phyloP scores from a whole-genome alignment of 805 yeast species.

The Sungouiozyma ichnusensis region DNA sequence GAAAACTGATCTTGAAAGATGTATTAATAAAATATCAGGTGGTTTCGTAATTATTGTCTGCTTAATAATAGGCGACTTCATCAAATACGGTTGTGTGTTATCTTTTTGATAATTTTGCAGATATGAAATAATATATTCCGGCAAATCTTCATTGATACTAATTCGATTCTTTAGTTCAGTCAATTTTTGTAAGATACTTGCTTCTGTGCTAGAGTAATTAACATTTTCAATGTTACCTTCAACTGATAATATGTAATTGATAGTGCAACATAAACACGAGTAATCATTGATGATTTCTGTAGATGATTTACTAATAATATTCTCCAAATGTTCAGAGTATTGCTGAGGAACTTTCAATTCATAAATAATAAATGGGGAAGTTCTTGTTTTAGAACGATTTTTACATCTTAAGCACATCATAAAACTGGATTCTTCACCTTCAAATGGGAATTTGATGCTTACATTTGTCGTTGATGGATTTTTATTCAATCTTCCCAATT shows the following conservation, averaged over 20 bases:
- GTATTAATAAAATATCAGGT: constrained; percentile 69
- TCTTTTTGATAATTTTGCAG: constrained; percentile 37
- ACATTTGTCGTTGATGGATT: constrained; percentile 7
- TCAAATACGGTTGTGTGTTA: constrained; percentile 34
- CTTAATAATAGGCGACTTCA: constrained; percentile 61
- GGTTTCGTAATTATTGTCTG: constrained; percentile 49
- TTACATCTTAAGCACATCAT: constrained; percentile 63
- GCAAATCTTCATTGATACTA: constrained; percentile 56
- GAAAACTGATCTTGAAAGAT: constrained; percentile 74
- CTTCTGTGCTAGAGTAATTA: constrained; percentile 14
- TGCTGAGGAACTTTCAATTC: constrained; percentile 66
- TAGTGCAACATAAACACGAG: constrained; percentile 65
- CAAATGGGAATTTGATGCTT: constrained; percentile 63
- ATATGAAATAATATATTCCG: constrained; percentile 38
- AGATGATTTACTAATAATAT: constrained; percentile 46
- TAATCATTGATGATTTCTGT: constrained; percentile 68
- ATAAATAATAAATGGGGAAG: constrained; percentile 55
- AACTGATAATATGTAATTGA: constrained; percentile 33
- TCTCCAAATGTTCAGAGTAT: constrained; percentile 36
- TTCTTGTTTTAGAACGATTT: constrained; percentile 45
- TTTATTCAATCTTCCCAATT: constrained; percentile 35
- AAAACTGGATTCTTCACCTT: constrained; percentile 54
- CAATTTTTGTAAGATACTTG: constrained; percentile 28
- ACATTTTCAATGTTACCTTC: constrained; percentile 14
- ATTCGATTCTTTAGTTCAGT: constrained; percentile 30